A percentile compares a stretch with the other conserved stretches of the same genome.
phyloP scores from a whole-genome alignment of 2,329 filamentous ascomycete species.

The Microcera coccophila region DNA sequence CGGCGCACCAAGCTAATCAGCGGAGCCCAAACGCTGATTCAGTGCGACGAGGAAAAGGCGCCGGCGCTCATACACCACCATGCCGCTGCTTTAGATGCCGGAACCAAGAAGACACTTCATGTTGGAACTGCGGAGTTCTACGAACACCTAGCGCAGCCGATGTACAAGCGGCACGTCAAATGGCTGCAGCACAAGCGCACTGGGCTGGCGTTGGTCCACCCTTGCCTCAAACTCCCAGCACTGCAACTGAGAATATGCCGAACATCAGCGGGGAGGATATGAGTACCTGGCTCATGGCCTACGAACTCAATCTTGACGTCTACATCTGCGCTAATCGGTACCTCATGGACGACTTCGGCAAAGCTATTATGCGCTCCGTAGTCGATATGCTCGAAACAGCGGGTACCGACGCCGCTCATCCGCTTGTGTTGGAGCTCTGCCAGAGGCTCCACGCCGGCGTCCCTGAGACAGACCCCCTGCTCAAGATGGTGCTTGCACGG shows the following conservation, averaged over 20 bases:
- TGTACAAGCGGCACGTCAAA: no score
- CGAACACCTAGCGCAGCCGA: no score
- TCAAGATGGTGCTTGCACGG: constrained; percentile 47
- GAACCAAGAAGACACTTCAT: no score
- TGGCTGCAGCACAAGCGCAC: no score
- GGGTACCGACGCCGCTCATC: constrained; percentile 39
- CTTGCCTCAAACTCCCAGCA: no score
- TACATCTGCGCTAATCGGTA: constrained; percentile 49
- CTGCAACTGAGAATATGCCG: no score
- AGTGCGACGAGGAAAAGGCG: no score
- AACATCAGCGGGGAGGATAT: constrained; percentile 42
- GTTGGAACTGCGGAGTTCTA: no score
- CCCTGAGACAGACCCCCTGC: constrained; percentile 39
- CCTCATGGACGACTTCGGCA: constrained; percentile 44
- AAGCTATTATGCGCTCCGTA: constrained; percentile 37
- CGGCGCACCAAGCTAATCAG: background rate
- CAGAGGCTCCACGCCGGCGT: constrained; percentile 41
- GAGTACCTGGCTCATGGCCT: constrained; percentile 45
- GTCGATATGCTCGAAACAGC: constrained; percentile 46
- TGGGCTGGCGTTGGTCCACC: no score
- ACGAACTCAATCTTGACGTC: constrained; percentile 45
- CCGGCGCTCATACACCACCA: no score
- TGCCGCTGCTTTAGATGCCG: no score
- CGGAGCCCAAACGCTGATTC: no score
- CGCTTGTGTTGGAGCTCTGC: constrained; percentile 43